Conservation (phyloP, 1,284 basidiomycete genomes). For the Cronartium ribicola region DNA sequence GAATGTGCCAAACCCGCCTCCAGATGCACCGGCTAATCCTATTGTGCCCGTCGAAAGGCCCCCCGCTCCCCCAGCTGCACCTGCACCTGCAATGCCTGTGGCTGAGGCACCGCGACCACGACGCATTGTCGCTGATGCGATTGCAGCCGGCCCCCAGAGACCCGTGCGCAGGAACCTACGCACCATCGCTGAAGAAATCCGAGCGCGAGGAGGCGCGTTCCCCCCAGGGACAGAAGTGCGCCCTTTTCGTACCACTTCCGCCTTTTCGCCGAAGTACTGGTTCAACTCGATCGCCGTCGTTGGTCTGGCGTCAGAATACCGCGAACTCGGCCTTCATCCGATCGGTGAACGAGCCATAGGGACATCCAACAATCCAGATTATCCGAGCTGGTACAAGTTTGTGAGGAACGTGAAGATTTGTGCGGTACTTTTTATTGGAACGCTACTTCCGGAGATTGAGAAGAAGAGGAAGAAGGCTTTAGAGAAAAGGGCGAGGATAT, state of each 20-base stretch:
- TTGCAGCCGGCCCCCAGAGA: neutral
- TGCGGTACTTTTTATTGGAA: conserved; percentile 48
- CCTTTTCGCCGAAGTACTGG: conserved; percentile 49
- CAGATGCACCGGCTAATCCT: neutral
- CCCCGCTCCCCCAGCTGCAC: conserved; percentile 21
- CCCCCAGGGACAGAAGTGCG: conserved; percentile 38
- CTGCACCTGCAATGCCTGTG: conserved; percentile 4
- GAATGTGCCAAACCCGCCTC: neutral
- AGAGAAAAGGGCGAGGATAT: conserved; percentile 47
- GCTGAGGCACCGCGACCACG: conserved; percentile 10
- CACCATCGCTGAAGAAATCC: conserved; percentile 41
- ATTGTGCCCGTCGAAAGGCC: neutral
- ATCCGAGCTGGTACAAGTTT: conserved; percentile 34
- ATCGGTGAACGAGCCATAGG: conserved; percentile 28
- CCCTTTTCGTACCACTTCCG: conserved; percentile 38
- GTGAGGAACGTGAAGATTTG: conserved; percentile 42
- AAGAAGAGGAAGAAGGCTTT: conserved; percentile 47
- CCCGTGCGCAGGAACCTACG: conserved; percentile 26
- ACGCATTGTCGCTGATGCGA: neutral
- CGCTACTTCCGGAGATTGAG: conserved; percentile 49
- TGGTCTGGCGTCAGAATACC: conserved; percentile 48
- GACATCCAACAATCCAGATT: conserved; percentile 41
- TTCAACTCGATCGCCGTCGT: conserved; percentile 47
- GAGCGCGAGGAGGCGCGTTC: conserved; percentile 42
- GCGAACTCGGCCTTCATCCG: conserved; percentile 48